These are phyloP conservation scores for Colletotrichum karsti DNA, from an alignment of 2,329 filamentous ascomycete species.

Conservation along the genomic window DNA sequence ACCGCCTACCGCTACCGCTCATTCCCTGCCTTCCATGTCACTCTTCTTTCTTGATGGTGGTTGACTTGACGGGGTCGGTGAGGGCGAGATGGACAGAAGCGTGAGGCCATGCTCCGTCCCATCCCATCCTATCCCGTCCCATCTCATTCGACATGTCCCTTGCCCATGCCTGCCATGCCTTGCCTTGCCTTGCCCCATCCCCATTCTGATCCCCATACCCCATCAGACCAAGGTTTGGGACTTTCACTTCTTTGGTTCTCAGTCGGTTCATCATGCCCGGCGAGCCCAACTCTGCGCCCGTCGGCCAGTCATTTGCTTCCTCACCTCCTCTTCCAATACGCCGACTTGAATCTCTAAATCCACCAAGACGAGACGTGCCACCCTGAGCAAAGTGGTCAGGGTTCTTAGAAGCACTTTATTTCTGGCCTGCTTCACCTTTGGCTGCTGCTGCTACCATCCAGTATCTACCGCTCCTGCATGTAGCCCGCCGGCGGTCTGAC, in stretches of 20 bases:
- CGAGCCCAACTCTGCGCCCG: neutral
- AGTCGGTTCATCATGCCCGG: neutral
- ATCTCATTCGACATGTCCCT: slow-evolving; percentile 13
- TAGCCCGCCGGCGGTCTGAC: neutral
- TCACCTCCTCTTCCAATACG: slow-evolving; percentile 1
- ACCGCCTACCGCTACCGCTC: neutral
- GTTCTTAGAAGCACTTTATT: neutral
- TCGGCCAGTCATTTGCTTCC: slow-evolving; percentile 7
- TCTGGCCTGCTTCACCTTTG: neutral
- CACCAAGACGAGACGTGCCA: slow-evolving; percentile 6
- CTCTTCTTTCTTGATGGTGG: too few species aligned
- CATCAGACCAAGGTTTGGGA: slow-evolving; percentile 21
- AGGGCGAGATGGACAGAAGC: neutral
- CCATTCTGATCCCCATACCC: slow-evolving; percentile 22
- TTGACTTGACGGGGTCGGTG: slow-evolving; percentile 14
- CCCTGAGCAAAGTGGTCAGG: neutral
- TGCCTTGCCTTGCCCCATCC: neutral
- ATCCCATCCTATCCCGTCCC: neutral
- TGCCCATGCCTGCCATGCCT: too few species aligned
- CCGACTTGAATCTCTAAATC: neutral
- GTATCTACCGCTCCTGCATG: neutral
- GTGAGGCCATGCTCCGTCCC: slow-evolving; percentile 3
- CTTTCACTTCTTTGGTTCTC: slow-evolving; percentile 2
- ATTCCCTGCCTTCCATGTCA: neutral
- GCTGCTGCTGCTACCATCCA: neutral